Conservation (phyloP, 2,329 filamentous ascomycete species). For the Venturia asperata region DNA sequence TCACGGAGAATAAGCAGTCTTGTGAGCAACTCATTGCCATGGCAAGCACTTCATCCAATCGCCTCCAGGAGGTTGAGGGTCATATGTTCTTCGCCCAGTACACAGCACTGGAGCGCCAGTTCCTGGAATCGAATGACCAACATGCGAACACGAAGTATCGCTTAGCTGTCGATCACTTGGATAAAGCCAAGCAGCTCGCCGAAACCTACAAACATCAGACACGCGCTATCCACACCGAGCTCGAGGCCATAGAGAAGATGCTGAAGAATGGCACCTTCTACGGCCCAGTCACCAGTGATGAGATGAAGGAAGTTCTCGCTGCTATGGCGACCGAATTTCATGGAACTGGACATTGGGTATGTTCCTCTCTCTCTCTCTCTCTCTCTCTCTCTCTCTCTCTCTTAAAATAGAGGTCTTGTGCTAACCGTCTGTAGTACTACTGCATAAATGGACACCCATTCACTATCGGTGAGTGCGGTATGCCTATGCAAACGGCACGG, state of each 20-base stretch:
- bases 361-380: no score
- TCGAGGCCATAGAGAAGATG: constrained; percentile 42
- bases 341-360: constrained; percentile 45
- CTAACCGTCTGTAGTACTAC: constrained; percentile 29
- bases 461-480: constrained; percentile 59
- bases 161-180: constrained; percentile 25
- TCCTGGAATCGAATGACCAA: constrained; percentile 21
- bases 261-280: constrained; percentile 45
- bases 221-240: constrained; percentile 36
- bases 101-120: constrained; percentile 37
- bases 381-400: no score
- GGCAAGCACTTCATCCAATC: constrained; percentile 32
- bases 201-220: constrained; percentile 25
- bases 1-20: constrained; percentile 33
- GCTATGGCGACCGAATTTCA: constrained; percentile 41
- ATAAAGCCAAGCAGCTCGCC: constrained; percentile 27
- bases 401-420: background rate
- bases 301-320: constrained; percentile 39
- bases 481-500: constrained; percentile 53
- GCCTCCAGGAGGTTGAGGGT: constrained; percentile 44
- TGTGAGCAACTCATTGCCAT: constrained; percentile 37
- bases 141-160: constrained; percentile 20
- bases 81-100: constrained; percentile 46
- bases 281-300: constrained; percentile 35
- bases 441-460: constrained; percentile 43